Conservation (phyloP, 768 basidiomycete species). For the Lactarius sp. region DNA sequence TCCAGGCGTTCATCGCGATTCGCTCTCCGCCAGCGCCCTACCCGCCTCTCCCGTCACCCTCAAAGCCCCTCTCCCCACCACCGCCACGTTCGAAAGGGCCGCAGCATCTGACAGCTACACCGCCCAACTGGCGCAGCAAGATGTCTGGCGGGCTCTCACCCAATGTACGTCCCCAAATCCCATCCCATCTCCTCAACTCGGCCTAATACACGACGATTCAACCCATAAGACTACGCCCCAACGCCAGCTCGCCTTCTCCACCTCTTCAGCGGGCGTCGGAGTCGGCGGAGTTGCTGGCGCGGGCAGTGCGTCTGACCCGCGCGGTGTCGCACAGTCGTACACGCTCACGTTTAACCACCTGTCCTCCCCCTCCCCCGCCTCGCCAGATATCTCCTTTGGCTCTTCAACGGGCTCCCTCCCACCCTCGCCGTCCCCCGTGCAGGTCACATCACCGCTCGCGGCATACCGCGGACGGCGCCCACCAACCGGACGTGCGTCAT, state of each 20-base stretch:
- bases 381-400: slow-evolving; percentile 19
- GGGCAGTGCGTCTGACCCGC: slow-evolving; percentile 21
- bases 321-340: slow-evolving; percentile 24
- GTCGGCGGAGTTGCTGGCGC: neutral
- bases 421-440: slow-evolving; percentile 20
- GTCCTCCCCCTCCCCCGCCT: neutral
- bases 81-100: neutral
- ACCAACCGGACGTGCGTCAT: slow-evolving; percentile 23
- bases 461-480: slow-evolving; percentile 26
- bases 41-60: slow-evolving; percentile 20
- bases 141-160: slow-evolving; percentile 17
- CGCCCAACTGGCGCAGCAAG: slow-evolving; percentile 15
- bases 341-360: slow-evolving; percentile 13
- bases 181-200: neutral
- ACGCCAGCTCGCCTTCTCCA: slow-evolving; percentile 25
- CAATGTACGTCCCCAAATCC: slow-evolving; percentile 7
- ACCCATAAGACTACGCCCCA: slow-evolving; percentile 22
- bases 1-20: slow-evolving; percentile 18
- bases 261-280: neutral
- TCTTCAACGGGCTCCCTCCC: slow-evolving; percentile 23
- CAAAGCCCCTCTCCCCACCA: slow-evolving; percentile 7
- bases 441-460: slow-evolving; percentile 17
- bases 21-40: slow-evolving; percentile 17
- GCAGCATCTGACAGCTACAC: neutral
- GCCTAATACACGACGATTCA: neutral